phyloP scores from a whole-genome alignment of 129 eudicot genomes.

The Dittrichia graveolens region DNA sequence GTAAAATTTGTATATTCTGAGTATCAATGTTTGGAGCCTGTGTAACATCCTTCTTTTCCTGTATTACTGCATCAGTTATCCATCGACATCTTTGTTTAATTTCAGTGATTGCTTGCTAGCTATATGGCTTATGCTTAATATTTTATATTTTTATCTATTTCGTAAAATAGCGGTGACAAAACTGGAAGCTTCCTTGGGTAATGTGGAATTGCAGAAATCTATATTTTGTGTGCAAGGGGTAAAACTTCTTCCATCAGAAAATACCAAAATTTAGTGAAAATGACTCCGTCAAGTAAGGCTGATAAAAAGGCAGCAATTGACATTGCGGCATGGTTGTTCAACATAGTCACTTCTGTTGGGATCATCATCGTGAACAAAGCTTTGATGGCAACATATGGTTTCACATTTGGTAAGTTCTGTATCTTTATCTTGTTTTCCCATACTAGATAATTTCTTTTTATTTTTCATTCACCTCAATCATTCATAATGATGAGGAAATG shows the following conservation, averaged over 20 bases:
- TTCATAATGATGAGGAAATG: conserved; percentile 12
- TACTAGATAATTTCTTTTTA: background rate
- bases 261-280: conserved; percentile 33
- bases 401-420: conserved; percentile 63
- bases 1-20: background rate
- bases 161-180: conserved; percentile 30
- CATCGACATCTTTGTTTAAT: conserved; percentile 19
- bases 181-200: conserved; percentile 34
- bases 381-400: conserved; percentile 75
- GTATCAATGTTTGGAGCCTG: background rate
- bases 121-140: conserved; percentile 18
- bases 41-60: background rate
- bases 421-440: conserved; percentile 4
- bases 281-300: conserved; percentile 87
- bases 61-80: background rate
- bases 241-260: conserved; percentile 35
- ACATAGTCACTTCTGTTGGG: conserved; percentile 55
- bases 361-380: conserved; percentile 79
- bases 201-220: conserved; percentile 40
- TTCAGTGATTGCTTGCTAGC: conserved; percentile 14
- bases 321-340: conserved; percentile 51
- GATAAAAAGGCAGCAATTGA: conserved; percentile 71
- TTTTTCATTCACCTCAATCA: background rate
- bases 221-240: conserved; percentile 44
- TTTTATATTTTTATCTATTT: conserved; percentile 19